Base-by-base conservation (phyloP, 2,329 filamentous ascomycete genomes). In the Ilyonectria robusta region DNA sequence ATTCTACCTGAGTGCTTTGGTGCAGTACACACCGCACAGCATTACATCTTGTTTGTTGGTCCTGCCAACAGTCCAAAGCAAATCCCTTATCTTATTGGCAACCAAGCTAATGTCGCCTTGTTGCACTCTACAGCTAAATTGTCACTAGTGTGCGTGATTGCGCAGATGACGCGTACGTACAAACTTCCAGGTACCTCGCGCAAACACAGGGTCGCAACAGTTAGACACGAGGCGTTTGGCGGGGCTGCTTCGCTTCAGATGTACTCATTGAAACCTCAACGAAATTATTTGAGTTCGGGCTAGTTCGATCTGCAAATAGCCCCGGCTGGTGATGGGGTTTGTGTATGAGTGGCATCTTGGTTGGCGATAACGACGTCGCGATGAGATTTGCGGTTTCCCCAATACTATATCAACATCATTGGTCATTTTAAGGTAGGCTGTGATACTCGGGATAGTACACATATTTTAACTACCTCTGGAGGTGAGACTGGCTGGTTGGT, bases 211-310 rank as follows among this genome's bases (percentile, higher is more conserved):
- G 26, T 26, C 5, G 26, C 26, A 26, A 26, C 26, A 26, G 26
- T 26, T 37, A 50, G 33, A 37, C 4, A 23, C 31, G 21, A 19
- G 13, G 44, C 19, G 56, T 21, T 40, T 37, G n/a, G 23, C 19
- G 46, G 46, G 33, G n/a, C 33, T 37, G 31, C 50, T 50, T 59
- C 40, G 42, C 23, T 47, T 47, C 46, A 23, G 13, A 15, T 48
- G 46, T 48, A 48, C 13, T 21, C 17, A 26, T 57, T 57, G 29
- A 57, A 46, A 56, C 19, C 37, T 56, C 53, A 21, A 26, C 53
- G 15, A 10, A 35, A 21, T 21, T 17, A 31, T 44, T n/a, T 37
- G 29, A 37, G 53, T 37, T 19, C 21, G 26, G 53, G 53, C 26
- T 15, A 23, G 33, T 44, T 56, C 21, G 35, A 42, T 56, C 37